Base-by-base conservation (phyloP, 2,329 filamentous ascomycete species). In the Arthrobotrys iridis region DNA sequence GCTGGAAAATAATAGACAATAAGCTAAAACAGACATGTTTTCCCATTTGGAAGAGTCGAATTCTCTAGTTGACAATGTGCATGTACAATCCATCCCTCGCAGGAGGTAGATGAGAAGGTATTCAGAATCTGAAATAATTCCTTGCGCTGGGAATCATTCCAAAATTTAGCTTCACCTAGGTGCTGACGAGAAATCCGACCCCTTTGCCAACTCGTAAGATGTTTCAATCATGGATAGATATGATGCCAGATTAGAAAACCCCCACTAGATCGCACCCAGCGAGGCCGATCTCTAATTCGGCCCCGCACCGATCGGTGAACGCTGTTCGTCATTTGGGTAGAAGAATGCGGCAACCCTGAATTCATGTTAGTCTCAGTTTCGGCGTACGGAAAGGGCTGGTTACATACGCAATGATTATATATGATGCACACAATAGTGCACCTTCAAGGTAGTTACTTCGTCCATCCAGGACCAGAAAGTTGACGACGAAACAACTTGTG, bases 371-470 rank as follows among this genome's bases (percentile, higher is more conserved):
- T 26, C 4, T 26, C 6, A 6, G 18, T 22, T 4, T n/a, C 0
- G n/a, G 15, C 2, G 41, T 24, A 43, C 4, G 11, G 18, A 37
- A 15, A 7, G 5, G 15, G 18, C 5, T 18, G 35, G n/a, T 7
- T 18, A 76, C 72, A 6, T 76, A 76, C 72, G 72, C 72, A 71
- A 76, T 76, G 58, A 76, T 76, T 8, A 76, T 57, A 37, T 76
- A 76, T 7, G 72, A 76, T 55, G 72, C 72, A 77, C 88, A 88
- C 26, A 91, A 81, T 43, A 91, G 81, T 1, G 80, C 80, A 65
- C 92, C 92, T 83, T 96, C 92, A 10, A 96, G 87, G 79, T 95
- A 96, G 81, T 96, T 96, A 81, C 90, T 93, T 81, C 93, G 87
- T 8, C 92, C 92, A 80, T 96, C 93, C 75, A 94, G 84, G 55